phyloP scores from a whole-genome alignment of 352 stramenopile genomes.

The Phytophthora lateralis region DNA sequence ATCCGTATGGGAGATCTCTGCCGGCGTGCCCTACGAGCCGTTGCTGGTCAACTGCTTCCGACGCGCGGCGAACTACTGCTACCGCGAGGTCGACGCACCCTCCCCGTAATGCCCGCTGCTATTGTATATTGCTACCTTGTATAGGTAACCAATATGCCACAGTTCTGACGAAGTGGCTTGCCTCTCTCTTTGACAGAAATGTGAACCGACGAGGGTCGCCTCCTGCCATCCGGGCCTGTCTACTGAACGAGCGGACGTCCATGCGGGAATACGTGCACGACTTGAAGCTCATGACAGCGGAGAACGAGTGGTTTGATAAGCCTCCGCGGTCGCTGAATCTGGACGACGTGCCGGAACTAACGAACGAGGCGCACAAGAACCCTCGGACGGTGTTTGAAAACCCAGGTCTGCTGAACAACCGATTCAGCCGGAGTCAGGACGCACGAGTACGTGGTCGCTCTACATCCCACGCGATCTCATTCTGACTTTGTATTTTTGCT shows the following conservation, averaged over 20 bases:
- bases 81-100: constrained; percentile 86
- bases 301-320: constrained; percentile 75
- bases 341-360: constrained; percentile 61
- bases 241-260: constrained; percentile 84
- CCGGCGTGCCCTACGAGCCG: constrained; percentile 75
- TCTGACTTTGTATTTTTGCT: constrained; percentile 11
- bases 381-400: constrained; percentile 64
- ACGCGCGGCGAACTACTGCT: constrained; percentile 83
- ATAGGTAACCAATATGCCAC: neutral
- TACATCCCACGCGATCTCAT: neutral
- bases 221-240: constrained; percentile 82
- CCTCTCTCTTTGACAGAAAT: constrained; percentile 51
- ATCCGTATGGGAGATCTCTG: constrained; percentile 81
- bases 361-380: constrained; percentile 62
- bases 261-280: constrained; percentile 89
- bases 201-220: constrained; percentile 84
- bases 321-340: constrained; percentile 42
- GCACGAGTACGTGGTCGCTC: constrained; percentile 51
- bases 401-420: constrained; percentile 61
- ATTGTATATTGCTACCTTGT: neutral
- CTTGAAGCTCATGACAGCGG: constrained; percentile 75
- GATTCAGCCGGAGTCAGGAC: constrained; percentile 65
- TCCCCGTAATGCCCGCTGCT: constrained; percentile 65
- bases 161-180: constrained; percentile 12
- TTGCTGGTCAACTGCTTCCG: constrained; percentile 85